A percentile compares a stretch with the other conserved stretches of the same genome.
Conservation (phyloP, 2,329 filamentous ascomycete genomes). For the Diaporthe citrichinensis region DNA sequence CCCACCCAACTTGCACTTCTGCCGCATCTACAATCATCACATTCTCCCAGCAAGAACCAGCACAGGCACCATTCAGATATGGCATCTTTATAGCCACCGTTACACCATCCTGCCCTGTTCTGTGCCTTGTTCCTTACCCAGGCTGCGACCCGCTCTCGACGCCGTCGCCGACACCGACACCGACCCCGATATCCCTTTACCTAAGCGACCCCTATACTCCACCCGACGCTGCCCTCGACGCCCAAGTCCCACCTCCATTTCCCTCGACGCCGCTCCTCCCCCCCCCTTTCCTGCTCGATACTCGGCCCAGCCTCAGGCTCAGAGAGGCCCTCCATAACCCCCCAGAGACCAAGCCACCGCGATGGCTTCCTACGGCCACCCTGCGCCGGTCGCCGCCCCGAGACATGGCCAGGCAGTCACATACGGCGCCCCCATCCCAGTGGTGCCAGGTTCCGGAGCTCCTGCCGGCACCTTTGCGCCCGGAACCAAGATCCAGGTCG, state of each 20-base stretch:
- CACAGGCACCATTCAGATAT: conserved; percentile 28
- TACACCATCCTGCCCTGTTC: background rate
- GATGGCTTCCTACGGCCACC: conserved; percentile 59
- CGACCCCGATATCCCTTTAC: conserved; percentile 35
- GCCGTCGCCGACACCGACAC: conserved; percentile 36
- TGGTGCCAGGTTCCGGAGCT: conserved; percentile 56
- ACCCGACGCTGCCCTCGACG: conserved; percentile 32
- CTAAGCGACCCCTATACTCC: conserved; percentile 43
- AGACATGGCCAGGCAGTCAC: conserved; percentile 59
- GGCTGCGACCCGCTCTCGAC: conserved; percentile 36
- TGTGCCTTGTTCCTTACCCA: conserved; percentile 29
- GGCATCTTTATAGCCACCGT: conserved; percentile 37
- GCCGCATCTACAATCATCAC: background rate
- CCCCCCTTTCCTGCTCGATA: conserved; percentile 31
- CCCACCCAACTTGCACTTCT: background rate
- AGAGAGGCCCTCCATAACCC: conserved; percentile 32
- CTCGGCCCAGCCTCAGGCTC: conserved; percentile 37
- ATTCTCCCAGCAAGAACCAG: conserved; percentile 10
- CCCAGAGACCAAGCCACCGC: conserved; percentile 37
- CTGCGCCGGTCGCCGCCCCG: conserved; percentile 53
- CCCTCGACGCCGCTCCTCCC: conserved; percentile 31
- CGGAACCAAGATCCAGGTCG: conserved; percentile 97
- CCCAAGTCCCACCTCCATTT: conserved; percentile 33
- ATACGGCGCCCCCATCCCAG: conserved; percentile 59
- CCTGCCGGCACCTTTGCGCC: conserved; percentile 91